Evolutionary conservation across 768 basidiomycete genomes (phyloP), one percentile per base, ranked within the genome.

Genomic region (Inosperma sp.): DNA sequence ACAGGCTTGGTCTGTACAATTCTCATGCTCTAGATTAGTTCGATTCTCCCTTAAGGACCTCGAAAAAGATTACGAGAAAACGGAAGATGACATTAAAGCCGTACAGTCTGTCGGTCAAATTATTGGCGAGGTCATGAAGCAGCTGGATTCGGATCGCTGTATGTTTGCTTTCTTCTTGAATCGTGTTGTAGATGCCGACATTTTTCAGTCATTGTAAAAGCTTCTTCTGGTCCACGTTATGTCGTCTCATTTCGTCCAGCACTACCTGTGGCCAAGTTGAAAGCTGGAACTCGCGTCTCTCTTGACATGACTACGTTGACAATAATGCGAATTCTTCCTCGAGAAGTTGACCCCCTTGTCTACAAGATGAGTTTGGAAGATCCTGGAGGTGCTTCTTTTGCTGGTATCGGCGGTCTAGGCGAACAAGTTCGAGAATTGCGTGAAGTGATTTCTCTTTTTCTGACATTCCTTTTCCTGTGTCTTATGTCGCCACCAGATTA

Each of bases 341-440:
- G 96, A 55, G 96, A 99, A 67, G 92, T 99, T 6, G 96, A 99
- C 65, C 96, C 96, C 13, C 72, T 95, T 60, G 95, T 99, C 9
- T 99, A 99, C 76, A 98, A 97, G 73, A 99, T 98, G 96, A 95
- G 92, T 56, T 74, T 96, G 62, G 96, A 99, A 68, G 95, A 98
- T 62, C 93, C 96, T 2, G 93, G 93, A 72, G 87, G 88, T 43
- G 94, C 90, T 6, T 82, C 91, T 4, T 98, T 98, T 65, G 95
- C 95, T 1, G 94, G 93, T 54, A 97, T 99, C 48, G 96, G 96
- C 61, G 96, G 96, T 17, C 70, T 99, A 49, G 80, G 86, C 36
- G 96, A 98, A 55, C 96, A 99, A 74, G 94, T 99, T 41, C 81
- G 96, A 51, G 96, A 99, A 65, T 70, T 99, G 56, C 84, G 96